phyloP scores from a whole-genome alignment of 1,284 basidiomycete species.

The Tremellales sp. region DNA sequence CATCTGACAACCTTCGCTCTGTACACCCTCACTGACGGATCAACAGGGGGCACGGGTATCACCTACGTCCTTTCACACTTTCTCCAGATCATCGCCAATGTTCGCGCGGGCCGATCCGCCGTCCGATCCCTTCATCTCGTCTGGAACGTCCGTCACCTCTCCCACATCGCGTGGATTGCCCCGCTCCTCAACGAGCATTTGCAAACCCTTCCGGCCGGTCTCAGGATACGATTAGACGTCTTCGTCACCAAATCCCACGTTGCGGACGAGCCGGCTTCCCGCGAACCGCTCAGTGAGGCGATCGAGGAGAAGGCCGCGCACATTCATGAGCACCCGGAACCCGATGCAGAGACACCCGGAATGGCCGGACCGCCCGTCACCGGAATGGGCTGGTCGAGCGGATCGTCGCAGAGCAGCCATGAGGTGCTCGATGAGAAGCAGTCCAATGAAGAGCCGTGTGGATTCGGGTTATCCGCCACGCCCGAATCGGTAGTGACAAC shows the following conservation, averaged over 20 bases:
- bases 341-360: constrained; percentile 5
- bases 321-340: background rate
- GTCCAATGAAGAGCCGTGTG: no score
- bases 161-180: constrained; percentile 23
- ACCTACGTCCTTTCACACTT: constrained; percentile 35
- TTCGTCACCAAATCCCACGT: constrained; percentile 26
- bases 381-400: no score
- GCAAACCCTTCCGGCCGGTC: constrained; percentile 7
- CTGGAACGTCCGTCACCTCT: constrained; percentile 39
- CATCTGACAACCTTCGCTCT: no score
- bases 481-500: no score
- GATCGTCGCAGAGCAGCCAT: no score
- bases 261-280: constrained; percentile 17
- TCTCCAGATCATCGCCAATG: constrained; percentile 21
- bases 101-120: no score
- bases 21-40: background rate
- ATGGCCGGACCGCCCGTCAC: background rate
- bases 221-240: constrained; percentile 13
- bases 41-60: constrained; percentile 39
- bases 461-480: no score
- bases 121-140: constrained; percentile 34
- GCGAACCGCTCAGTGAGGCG: no score
- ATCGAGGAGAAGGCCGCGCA: background rate
- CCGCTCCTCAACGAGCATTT: constrained; percentile 18
- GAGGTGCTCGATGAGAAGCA: no score